phyloP scores from a whole-genome alignment of 495 filamentous ascomycete species.

The Xylaria sp. region DNA sequence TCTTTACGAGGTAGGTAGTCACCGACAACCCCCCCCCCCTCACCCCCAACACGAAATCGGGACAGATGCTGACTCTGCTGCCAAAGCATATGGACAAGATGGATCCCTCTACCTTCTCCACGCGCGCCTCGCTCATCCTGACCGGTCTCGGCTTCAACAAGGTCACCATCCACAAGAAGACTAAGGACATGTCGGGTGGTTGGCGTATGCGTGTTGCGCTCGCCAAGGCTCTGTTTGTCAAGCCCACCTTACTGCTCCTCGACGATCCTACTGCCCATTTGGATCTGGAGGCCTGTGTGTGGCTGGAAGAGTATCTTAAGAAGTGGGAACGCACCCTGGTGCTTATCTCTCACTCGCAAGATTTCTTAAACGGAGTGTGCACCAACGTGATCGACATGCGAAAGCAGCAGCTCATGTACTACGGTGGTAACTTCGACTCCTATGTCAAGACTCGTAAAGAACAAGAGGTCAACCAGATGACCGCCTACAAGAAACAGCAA shows the following conservation, averaged over 20 bases:
- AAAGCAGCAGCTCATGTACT: slow-evolving; percentile 88
- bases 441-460: slow-evolving; percentile 94
- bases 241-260: slow-evolving; percentile 91
- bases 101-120: slow-evolving; percentile 99
- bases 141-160: slow-evolving; percentile 99
- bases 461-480: slow-evolving; percentile 97
- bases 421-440: slow-evolving; percentile 99
- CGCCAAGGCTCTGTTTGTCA: slow-evolving; percentile 97
- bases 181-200: slow-evolving; percentile 99
- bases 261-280: slow-evolving; percentile 99
- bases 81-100: slow-evolving; percentile 94
- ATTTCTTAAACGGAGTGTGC: slow-evolving; percentile 99
- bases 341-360: slow-evolving; percentile 95
- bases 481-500: slow-evolving; percentile 98
- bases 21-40: not conserved
- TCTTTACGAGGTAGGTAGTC: slow-evolving; percentile 84
- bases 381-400: slow-evolving; percentile 99
- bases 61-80: slow-evolving; percentile 30
- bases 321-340: slow-evolving; percentile 99
- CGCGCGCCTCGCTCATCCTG: slow-evolving; percentile 93
- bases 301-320: slow-evolving; percentile 99
- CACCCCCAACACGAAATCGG: not conserved
- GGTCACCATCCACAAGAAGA: slow-evolving; percentile 94
- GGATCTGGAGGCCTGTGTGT: slow-evolving; percentile 99
- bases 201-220: slow-evolving; percentile 99